These are phyloP conservation scores for Cercophora sp. DNA, from an alignment of 495 filamentous ascomycete genomes.

Conservation along the genomic window DNA sequence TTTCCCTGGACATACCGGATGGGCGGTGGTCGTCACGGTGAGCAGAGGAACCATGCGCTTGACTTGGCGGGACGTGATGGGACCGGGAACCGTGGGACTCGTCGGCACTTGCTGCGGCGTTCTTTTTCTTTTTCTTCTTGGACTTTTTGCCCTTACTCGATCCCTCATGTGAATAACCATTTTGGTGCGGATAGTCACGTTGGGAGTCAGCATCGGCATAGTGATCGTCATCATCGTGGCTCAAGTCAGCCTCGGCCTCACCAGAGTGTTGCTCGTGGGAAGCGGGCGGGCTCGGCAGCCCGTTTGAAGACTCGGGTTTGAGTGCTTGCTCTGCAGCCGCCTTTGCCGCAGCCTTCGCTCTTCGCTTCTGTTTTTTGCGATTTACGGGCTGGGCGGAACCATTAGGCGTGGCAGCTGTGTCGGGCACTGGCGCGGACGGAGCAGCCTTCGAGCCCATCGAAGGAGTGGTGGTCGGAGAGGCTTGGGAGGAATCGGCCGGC, in stretches of 20 bases:
- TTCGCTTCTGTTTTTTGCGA: conserved; percentile 87
- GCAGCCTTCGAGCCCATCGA: conserved; percentile 26
- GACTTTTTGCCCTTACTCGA: conserved; percentile 50
- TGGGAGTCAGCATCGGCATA: neutral
- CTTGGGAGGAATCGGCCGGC: conserved; percentile 48
- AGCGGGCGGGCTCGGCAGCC: conserved; percentile 35
- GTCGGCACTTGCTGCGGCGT: conserved; percentile 10
- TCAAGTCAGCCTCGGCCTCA: conserved; percentile 26
- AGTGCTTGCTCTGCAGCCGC: conserved; percentile 47
- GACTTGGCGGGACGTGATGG: conserved; percentile 17
- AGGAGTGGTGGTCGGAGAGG: conserved; percentile 40
- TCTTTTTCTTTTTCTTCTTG: conserved; percentile 52
- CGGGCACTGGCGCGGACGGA: conserved; percentile 19
- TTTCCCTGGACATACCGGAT: conserved; percentile 61
- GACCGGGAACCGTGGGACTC: conserved; percentile 14
- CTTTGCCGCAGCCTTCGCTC: conserved; percentile 71
- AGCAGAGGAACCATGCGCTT: conserved; percentile 8
- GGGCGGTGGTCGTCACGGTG: conserved; percentile 28
- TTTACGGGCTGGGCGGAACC: conserved; percentile 57
- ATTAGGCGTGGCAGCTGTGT: too few species aligned
- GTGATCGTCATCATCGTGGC: conserved; percentile 25
- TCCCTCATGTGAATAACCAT: conserved; percentile 13
- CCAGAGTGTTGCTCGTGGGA: conserved; percentile 27
- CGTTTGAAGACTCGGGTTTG: conserved; percentile 32
- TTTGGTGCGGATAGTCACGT: conserved; percentile 8